These are phyloP conservation scores for Puccinia horiana DNA, from an alignment of 1,284 basidiomycete genomes.

Conservation along the genomic window DNA sequence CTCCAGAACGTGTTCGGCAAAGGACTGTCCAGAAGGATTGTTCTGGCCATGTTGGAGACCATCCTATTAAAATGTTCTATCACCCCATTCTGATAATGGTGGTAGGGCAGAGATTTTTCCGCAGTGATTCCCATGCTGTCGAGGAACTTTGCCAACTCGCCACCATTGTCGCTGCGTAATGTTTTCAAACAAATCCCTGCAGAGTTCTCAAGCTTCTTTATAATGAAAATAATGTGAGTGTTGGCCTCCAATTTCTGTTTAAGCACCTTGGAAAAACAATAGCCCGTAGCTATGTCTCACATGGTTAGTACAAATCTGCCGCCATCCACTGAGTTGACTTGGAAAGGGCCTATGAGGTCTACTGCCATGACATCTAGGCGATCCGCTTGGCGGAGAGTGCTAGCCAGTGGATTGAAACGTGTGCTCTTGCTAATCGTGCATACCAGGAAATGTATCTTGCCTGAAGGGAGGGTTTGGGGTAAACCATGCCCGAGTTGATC, in stretches of 20 bases:
- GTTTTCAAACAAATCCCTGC: neutral
- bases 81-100: neutral
- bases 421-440: neutral
- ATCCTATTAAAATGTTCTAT: slow-evolving; percentile 5
- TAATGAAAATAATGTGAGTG: neutral
- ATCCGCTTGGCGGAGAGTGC: neutral
- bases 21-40: neutral
- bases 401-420: neutral
- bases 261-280: neutral
- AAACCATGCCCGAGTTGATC: neutral
- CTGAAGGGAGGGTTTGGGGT: neutral
- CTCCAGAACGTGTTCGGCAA: slow-evolving; percentile 16
- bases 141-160: slow-evolving; percentile 6
- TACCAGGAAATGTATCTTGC: neutral
- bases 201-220: neutral
- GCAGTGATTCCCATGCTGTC: neutral
- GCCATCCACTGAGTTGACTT: neutral
- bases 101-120: neutral
- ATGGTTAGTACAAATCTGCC: neutral
- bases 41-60: neutral
- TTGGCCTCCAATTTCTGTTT: neutral
- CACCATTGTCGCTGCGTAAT: slow-evolving; percentile 7
- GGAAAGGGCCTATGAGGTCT: neutral
- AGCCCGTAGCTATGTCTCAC: neutral
- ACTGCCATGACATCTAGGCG: neutral